Evolutionary conservation across 1,139 yeast genomes (phyloP), one percentile per base, ranked within the genome.

Genomic region (Casaregolazyma lundiana): DNA sequence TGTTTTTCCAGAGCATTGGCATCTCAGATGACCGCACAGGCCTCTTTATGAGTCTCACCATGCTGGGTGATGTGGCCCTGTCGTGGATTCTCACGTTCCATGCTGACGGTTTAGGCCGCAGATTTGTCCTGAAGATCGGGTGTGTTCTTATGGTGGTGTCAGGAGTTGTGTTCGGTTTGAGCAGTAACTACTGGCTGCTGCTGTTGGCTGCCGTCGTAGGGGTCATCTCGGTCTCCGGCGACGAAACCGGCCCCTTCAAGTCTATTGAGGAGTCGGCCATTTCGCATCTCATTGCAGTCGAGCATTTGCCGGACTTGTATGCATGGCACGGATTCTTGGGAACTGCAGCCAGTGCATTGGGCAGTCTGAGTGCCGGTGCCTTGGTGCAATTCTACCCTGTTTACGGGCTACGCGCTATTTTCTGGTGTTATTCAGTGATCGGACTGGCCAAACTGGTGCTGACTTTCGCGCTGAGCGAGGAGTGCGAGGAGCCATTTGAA

Each of bases 231-330:
- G 95, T 96, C 0, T 80, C 90, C 34, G 96, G 96, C 13, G 92
- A 84, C 58, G 97, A 89, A 60, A 87, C 92, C 0, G 97, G 97
- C 0, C 97, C 97, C 0, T 89, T 89, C 66, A 84, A 86, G 59
- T 80, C 95, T 1, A 80, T 89, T 17, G 97, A 89, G 61, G 96
- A 89, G 61, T 84, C 95, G 0, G 76, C 86, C 24, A 71, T 89
- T 48, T 95, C 96, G 0, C 95, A 87, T 64, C 67, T 89, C 55
- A 83, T 95, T 0, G 79, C 83, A 0, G 73, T 73, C 42, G 73
- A 72, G 43, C 77, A 78, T 48, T 70, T 95, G 40, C 84, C 96
- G 0, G 88, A 81, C 51, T 71, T 87, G 1, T 88, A 81, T 68
- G 89, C 95, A 0, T 73, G 80, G 58, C 80, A 82, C 60, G 79